These are phyloP conservation scores for Wallacemonas collosoma DNA, from an alignment of 208 protist species.

Conservation along the genomic window DNA sequence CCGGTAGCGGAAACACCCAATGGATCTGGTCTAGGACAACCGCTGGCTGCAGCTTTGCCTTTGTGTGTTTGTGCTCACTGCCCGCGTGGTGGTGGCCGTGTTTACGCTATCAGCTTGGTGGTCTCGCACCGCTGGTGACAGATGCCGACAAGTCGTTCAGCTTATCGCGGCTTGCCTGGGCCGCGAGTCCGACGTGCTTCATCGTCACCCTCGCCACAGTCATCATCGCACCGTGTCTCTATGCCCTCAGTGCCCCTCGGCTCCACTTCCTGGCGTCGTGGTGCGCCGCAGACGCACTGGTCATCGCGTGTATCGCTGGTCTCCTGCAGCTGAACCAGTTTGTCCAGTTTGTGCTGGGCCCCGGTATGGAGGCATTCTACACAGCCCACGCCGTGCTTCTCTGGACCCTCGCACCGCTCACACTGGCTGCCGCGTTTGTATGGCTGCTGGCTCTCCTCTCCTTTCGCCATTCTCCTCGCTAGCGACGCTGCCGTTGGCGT, in stretches of 20 bases:
- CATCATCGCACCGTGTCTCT: constrained; percentile 44
- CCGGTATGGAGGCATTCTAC: constrained; percentile 41
- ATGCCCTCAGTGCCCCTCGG: constrained; percentile 23
- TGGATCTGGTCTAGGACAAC: too few relatives aligned
- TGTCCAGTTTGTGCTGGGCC: constrained; percentile 87
- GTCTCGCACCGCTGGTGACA: constrained; percentile 20
- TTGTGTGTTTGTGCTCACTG: constrained; percentile 31
- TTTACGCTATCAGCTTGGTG: constrained; percentile 25
- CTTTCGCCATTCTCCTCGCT: constrained; percentile 4
- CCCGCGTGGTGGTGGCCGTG: constrained; percentile 40
- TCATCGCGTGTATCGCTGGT: constrained; percentile 86
- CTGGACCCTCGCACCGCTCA: constrained; percentile 55
- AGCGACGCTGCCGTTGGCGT: constrained; percentile 22
- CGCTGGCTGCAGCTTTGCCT: background rate
- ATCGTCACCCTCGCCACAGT: constrained; percentile 39
- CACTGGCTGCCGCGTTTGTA: constrained; percentile 27
- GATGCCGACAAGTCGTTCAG: constrained; percentile 1
- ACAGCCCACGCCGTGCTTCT: constrained; percentile 46
- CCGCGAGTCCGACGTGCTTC: constrained; percentile 19
- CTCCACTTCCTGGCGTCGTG: constrained; percentile 82
- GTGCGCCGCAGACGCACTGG: constrained; percentile 87
- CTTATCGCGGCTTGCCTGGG: constrained; percentile 14
- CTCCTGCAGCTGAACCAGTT: constrained; percentile 93
- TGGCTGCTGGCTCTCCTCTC: constrained; percentile 30
- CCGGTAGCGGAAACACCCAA: too few relatives aligned